A percentile compares a stretch with the other conserved stretches of the same genome.
Conservation (phyloP, 805 yeast genomes). For the Zygosaccharomyces bailii region DNA sequence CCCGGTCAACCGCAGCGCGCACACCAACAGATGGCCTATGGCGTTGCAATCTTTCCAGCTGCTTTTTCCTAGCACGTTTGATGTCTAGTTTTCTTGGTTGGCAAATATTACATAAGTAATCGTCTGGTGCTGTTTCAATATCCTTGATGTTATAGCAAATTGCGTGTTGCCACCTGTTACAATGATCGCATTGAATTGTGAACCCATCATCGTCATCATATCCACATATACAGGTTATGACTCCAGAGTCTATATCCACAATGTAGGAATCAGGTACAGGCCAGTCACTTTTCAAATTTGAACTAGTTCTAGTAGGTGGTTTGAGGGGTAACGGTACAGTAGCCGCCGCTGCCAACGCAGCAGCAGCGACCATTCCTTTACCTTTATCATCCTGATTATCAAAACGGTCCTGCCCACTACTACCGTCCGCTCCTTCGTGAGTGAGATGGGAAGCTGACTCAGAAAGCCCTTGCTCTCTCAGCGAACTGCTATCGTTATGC, state of each 20-base stretch:
- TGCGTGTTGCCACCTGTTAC: slow-evolving; percentile 94
- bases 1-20: slow-evolving; percentile 3
- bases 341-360: slow-evolving; percentile 80
- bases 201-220: slow-evolving; percentile 87
- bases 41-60: slow-evolving; percentile 30
- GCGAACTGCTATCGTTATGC: slow-evolving; percentile 18
- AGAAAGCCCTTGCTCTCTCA: slow-evolving; percentile 4
- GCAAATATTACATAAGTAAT: slow-evolving; percentile 76
- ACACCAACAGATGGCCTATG: not conserved
- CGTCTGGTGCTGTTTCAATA: slow-evolving; percentile 75
- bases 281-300: slow-evolving; percentile 16
- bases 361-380: slow-evolving; percentile 72
- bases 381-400: slow-evolving; percentile 10
- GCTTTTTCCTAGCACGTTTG: slow-evolving; percentile 42
- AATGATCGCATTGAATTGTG: slow-evolving; percentile 90
- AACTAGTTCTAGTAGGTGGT: slow-evolving; percentile 11
- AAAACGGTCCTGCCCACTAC: slow-evolving; percentile 1
- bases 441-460: slow-evolving; percentile 22
- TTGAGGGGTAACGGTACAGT: slow-evolving; percentile 62
- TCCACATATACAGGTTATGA: slow-evolving; percentile 86
- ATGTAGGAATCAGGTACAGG: slow-evolving; percentile 45
- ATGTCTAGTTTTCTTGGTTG: slow-evolving; percentile 50
- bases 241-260: slow-evolving; percentile 78
- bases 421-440: not conserved
- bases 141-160: slow-evolving; percentile 77